Conservation (phyloP, 2,329 filamentous ascomycete genomes). For the Mollisiaceae sp. region DNA sequence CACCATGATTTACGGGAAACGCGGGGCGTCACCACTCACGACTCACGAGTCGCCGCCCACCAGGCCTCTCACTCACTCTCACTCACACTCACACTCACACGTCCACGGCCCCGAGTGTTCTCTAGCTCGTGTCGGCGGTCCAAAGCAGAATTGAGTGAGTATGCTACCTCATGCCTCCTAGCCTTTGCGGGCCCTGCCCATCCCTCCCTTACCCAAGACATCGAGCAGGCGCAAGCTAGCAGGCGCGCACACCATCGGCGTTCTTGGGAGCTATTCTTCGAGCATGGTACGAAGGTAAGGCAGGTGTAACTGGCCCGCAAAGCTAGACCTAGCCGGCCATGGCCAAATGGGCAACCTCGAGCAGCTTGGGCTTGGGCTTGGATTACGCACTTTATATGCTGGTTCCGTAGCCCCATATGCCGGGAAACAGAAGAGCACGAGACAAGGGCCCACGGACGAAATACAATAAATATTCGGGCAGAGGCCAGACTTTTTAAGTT, state of each 20-base stretch:
- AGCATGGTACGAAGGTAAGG: neutral
- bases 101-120: neutral
- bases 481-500: slow-evolving; percentile 10
- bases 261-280: neutral
- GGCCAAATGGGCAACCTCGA: neutral
- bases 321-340: neutral
- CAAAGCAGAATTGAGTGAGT: neutral
- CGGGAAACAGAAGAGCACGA: slow-evolving; percentile 17
- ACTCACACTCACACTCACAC: neutral
- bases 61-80: neutral
- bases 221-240: neutral
- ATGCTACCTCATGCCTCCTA: neutral
- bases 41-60: neutral
- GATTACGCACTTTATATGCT: slow-evolving; percentile 3
- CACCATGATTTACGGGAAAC: neutral
- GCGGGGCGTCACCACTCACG: neutral
- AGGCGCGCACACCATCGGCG: neutral
- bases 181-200: neutral
- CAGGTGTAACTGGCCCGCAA: neutral
- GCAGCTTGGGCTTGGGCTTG: neutral
- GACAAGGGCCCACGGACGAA: slow-evolving; percentile 17
- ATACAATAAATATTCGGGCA: slow-evolving; percentile 24
- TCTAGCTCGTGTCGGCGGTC: slow-evolving; percentile 8
- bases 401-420: slow-evolving; percentile 2
- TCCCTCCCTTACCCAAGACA: neutral